Conservation (phyloP, 805 yeast species). For the Metschnikowia matae region DNA sequence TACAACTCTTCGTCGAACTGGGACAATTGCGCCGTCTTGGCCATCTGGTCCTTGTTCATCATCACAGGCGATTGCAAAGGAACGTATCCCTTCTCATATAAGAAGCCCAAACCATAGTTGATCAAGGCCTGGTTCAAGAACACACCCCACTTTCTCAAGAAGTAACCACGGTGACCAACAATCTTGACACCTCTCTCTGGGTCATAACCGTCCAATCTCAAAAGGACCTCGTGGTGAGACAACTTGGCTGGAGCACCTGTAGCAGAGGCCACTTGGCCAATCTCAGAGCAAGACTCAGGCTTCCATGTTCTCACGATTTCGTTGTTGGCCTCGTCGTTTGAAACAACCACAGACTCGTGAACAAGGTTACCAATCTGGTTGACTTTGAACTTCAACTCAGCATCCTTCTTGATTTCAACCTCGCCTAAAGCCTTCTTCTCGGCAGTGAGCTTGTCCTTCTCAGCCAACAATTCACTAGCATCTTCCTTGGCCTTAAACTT, state of each 20-base stretch:
- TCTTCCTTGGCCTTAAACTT: slow-evolving; percentile 95
- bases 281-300: slow-evolving; percentile 62
- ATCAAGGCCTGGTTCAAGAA: slow-evolving; percentile 97
- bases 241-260: slow-evolving; percentile 72
- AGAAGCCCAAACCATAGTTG: slow-evolving; percentile 87
- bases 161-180: slow-evolving; percentile 98
- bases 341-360: slow-evolving; percentile 84
- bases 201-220: slow-evolving; percentile 95
- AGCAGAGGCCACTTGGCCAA: slow-evolving; percentile 67
- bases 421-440: slow-evolving; percentile 64
- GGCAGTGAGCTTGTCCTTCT: slow-evolving; percentile 71
- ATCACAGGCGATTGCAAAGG: slow-evolving; percentile 98
- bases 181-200: slow-evolving; percentile 98
- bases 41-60: slow-evolving; percentile 99
- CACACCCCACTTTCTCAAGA: slow-evolving; percentile 91
- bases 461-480: slow-evolving; percentile 73
- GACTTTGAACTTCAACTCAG: slow-evolving; percentile 70
- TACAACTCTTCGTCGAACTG: slow-evolving; percentile 97
- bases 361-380: slow-evolving; percentile 91
- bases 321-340: slow-evolving; percentile 87
- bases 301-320: slow-evolving; percentile 84
- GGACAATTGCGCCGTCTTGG: slow-evolving; percentile 96
- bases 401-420: slow-evolving; percentile 77
- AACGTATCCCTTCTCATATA: slow-evolving; percentile 71
- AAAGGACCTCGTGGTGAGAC: slow-evolving; percentile 92